Base-by-base conservation (phyloP, 2,329 filamentous ascomycete species). In the Neonectria coccinea region DNA sequence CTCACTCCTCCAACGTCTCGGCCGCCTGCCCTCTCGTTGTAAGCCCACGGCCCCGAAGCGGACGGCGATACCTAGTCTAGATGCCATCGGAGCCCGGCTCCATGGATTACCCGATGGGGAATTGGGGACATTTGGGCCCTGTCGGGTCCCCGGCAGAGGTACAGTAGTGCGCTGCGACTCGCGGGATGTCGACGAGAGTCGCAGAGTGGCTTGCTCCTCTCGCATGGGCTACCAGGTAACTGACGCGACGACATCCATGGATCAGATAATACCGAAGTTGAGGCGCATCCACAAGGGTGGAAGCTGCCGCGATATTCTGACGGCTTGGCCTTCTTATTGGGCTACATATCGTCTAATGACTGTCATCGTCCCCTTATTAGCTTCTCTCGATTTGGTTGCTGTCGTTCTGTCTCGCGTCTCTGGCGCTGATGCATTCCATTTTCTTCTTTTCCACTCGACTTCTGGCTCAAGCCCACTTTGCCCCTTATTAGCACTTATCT, bases 61-160 rank as follows among this genome's bases (percentile, higher is more conserved):
- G 14, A 53, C 11, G 27, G 31, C 22, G 22, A 22, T 6, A 25
- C 25, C 25, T 6, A 25, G 25, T 25, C 25, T 25, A 6, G 61
- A 29, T 41, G 63, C 56, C 59, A 64, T 67, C 67, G 63, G 68
- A 53, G 39, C n/a, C 39, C 18, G 52, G 50, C 51, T 69, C 62
- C 70, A 70, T 64, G 67, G 68, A 59, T 65, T 52, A 52, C 44
- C 62, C 48, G 27, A 63, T 63, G 33, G 48, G 50, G 54, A 67
- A 64, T 69, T 52, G 63, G 67, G 25, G 42, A 50, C 48, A 67
- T 62, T 69, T 52, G 61, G 67, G 55, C 52, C 62, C 59, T 71
- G 69, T 58, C 67, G 62, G 57, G 60, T 66, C 64, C 70, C 70
- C 68, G 62, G 65, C 65, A 66, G 55, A 65, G 65, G 64, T 62